Base-by-base conservation (phyloP, 2,329 filamentous ascomycete genomes). In the Paradendryphiella salina region DNA sequence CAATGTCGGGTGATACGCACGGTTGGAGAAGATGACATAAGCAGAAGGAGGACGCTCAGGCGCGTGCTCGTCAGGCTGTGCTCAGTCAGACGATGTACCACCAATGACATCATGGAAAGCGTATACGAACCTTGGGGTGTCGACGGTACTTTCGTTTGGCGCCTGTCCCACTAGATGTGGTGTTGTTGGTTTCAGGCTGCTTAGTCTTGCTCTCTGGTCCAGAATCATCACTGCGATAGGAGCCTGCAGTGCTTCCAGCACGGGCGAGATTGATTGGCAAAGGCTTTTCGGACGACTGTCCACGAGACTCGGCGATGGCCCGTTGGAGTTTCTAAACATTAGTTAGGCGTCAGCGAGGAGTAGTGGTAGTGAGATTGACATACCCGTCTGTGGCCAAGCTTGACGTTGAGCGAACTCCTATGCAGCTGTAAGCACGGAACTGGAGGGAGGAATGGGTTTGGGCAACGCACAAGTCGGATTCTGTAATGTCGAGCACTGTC, bases 21-120 rank as follows among this genome's bases (percentile, higher is more conserved):
- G 89, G 63, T 93, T 93, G 0, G 89, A 92, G 66, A 94, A 94
- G 13, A 93, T 82, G 10, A 93, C 89, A 73, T 93, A 93, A 41
- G 89, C 89, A 4, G 89, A 93, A 0, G 88, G 87, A 1, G 89
- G 88, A 18, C 89, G 80, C 65, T 92, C 88, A 1, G 89, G 89
- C 0, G 89, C 89, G 74, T 89, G 85, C 51, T 90, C 86, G 61
- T 94, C 89, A 3, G 88, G 80, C 84, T 90, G 65, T 21, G 17
- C 14, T 5, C 43, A 9, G 52, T 68, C 51, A 69, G 63, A 49
- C 46, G 23, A 4, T 14, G 14, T 37, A 49, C 20, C 17, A 3
- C 32, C 13, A 8, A 18, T 28, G 20, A 5, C 17, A 46, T 40
- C 4, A 15, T 14, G n/a, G 26, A 15, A 32, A 32, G 20, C 23